Evolutionary conservation across 2,329 filamentous ascomycete genomes (phyloP), one percentile per base, ranked within the genome.

Genomic region (Diaporthe vexans): DNA sequence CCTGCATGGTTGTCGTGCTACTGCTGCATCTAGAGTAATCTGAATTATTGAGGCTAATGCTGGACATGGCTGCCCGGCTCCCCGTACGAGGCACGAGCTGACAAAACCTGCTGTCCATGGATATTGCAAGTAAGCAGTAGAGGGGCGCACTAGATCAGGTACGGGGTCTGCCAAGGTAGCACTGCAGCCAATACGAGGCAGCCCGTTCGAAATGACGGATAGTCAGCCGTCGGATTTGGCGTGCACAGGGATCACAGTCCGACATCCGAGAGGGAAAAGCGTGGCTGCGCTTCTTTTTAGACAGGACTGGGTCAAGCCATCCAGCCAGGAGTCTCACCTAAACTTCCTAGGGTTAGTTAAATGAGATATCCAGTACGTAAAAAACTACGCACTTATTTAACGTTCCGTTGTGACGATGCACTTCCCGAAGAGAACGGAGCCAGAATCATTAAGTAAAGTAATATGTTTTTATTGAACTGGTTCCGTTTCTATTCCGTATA

Each of bases 161-260:
- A 68, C 68, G 59, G 58, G 46, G 24, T 17, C 52, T 57, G 73
- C 59, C 67, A 72, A 74, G 67, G 72, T 74, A 29, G 54, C 68
- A 75, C 74, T 35, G 54, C 72, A 74, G 61, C 24, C 46, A 61
- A 74, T 75, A 75, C 72, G 74, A 75, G 74, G 37, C 67, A 43
- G n/a, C 51, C 71, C 19, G 67, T 21, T 29, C 35, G 48, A 19
- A 13, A 24, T 21, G 21, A 9, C 37, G n/a, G 37, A n/a, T n/a
- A 43, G 69, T 52, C 69, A 72, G 69, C 69, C 69, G 46, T 72
- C 58, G 69, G 63, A 67, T 46, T 52, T 56, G 46, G 57, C 46
- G 43, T 37, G 37, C 15, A 40, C 48, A 37, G 24, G 33, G 29
- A 29, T 8, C 21, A 52, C 21, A 52, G 29, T 15, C 63, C 63